Conservation (phyloP, 202 grass and related monocot species). For the Schoenoplectus tabernaemontani region DNA sequence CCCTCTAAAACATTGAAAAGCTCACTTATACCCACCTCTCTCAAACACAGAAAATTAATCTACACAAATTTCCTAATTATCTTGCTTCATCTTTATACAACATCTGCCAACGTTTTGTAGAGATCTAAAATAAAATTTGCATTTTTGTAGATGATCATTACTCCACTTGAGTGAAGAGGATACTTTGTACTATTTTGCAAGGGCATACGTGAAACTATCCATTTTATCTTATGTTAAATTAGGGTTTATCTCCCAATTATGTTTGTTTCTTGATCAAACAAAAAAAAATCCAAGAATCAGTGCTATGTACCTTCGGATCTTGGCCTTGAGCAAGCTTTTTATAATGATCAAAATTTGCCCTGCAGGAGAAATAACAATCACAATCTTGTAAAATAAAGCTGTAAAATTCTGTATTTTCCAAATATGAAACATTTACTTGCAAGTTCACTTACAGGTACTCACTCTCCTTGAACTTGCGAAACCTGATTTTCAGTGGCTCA, state of each 20-base stretch:
- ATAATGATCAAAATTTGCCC: conserved; percentile 51
- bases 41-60: not conserved
- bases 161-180: not conserved
- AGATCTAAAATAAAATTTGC: too few species aligned
- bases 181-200: not conserved
- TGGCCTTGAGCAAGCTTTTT: conserved; percentile 60
- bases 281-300: not conserved
- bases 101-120: too few species aligned
- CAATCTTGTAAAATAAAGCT: conserved; percentile 17
- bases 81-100: too few species aligned
- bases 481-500: conserved; percentile 55
- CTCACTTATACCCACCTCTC: not conserved
- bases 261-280: not conserved
- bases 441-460: conserved; percentile 59
- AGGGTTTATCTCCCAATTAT: not conserved
- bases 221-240: not conserved
- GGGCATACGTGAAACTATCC: not conserved
- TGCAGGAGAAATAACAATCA: conserved; percentile 25
- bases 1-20: too few species aligned
- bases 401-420: conserved; percentile 25
- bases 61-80: not conserved
- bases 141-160: not conserved
- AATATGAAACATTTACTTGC: not conserved
- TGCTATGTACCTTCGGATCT: conserved; percentile 62
- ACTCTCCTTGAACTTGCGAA: conserved; percentile 57